Evolutionary conservation across 2,329 filamentous ascomycete genomes (phyloP), one percentile per base, ranked within the genome.

Genomic region (Shiraia sp.): DNA sequence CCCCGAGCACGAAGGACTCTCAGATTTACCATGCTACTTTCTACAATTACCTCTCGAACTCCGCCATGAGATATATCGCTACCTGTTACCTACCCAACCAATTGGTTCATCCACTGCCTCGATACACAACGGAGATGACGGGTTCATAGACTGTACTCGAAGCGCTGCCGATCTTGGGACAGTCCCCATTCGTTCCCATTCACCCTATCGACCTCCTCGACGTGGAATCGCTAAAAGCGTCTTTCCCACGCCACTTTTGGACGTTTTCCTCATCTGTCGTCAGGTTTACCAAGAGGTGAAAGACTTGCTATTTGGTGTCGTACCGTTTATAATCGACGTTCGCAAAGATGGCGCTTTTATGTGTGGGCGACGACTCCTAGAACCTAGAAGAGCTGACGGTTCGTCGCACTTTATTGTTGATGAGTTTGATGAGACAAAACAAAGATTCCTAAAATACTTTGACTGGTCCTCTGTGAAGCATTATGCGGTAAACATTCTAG

Each of bases 311-410:
- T 69, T 61, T 35, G 59, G 53, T 36, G 52, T 45, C n/a, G 50
- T 54, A 4, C 53, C 53, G 0, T 69, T 69, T 36, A 58, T 42
- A 0, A 57, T 69, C 23, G 59, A 66, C 27, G 50, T 69, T 6
- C 51, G 61, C 3, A 61, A 56, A 26, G 57, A 64, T 15, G 65
- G 65, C 8, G 55, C 59, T 2, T 64, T 59, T 40, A 66, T 69
- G 56, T 66, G 64, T 36, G 59, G 62, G 10, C 51, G 58, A 32
- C 45, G 61, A 9, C 52, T 69, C 12, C 42, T 68, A 10, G 58
- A 60, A 23, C 63, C 65, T 1, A 51, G 42, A 29, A 47, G 57
- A 16, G 53, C 56, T 19, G 63, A 68, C 36, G 59, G 63, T 2
- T 51, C 51, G 13, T 47, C 49, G 4, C 54, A 61, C 17, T 45